Base-by-base conservation (phyloP, 2,329 filamentous ascomycete genomes). In the Leptoxyphium fumago region DNA sequence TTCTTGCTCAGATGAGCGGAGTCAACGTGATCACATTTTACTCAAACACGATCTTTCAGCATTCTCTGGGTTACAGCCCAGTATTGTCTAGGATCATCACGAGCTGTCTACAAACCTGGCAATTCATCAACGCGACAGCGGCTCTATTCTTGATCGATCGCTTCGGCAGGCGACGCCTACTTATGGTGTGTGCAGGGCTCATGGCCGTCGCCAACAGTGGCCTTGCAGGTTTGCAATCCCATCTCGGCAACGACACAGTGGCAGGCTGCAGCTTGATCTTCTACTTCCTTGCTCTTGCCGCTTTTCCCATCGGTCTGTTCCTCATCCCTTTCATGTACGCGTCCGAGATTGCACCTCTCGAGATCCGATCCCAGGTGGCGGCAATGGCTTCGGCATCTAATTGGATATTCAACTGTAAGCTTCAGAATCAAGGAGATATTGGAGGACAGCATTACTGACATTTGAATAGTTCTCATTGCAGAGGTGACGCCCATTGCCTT, bases 351-450 rank as follows among this genome's bases (percentile, higher is more conserved):
- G 54, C 54, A 7, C 57, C 58, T 2, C 44, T 59, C 15, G 40
- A 51, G 2, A 57, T 59, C 26, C 42, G 57, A 28, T 47, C 57
- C 1, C 51, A 55, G 40, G 55, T 56, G 2, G 58, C 57, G 5
- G 57, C 55, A 2, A 55, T 61, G 44, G 64, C 67, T 0, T 69
- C 69, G 0, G 66, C 64, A 6, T 67, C 66, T 6, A 77, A 77
- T 59, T 77, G 74, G 74, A 71, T 77, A 39, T 78, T 78, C 59
- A 80, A 80, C 18, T 59, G 32, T 36, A 15, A 49, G n/a, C 39
- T 36, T 36, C 9, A 36, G 15, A 9, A 36, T 9, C 32, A 13
- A 3, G 5, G 13, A 13, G 9, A 13, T 5, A 15, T 36, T 36
- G 32, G 11, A 3, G 9, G 11, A 36, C 13, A 9, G 13, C 9